Conservation (phyloP, 768 basidiomycete genomes). For the Lactarius evosmus region DNA sequence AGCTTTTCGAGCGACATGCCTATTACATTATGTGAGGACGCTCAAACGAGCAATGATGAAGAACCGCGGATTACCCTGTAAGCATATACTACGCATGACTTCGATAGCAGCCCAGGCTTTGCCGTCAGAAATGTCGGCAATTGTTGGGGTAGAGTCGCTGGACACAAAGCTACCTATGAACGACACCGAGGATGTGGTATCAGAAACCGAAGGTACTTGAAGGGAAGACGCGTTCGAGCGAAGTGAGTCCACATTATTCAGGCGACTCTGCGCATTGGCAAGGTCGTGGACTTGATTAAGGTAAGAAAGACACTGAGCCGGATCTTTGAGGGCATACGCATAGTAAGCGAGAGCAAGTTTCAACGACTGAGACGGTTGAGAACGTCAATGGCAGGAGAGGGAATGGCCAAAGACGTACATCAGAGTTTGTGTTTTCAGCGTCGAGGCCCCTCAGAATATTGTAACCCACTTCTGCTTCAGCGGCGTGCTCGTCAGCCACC, state of each 20-base stretch:
- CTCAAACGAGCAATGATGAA: slow-evolving; percentile 3
- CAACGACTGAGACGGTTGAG: slow-evolving; percentile 49
- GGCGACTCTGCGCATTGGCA: slow-evolving; percentile 50
- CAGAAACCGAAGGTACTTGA: slow-evolving; percentile 37
- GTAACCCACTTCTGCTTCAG: slow-evolving; percentile 18
- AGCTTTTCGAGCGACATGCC: slow-evolving; percentile 76
- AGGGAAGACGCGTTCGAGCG: slow-evolving; percentile 41
- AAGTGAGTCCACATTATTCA: slow-evolving; percentile 44
- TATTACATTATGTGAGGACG: slow-evolving; percentile 32
- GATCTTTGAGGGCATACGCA: slow-evolving; percentile 70
- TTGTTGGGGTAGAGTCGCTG: slow-evolving; percentile 38
- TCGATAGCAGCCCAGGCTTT: slow-evolving; percentile 72
- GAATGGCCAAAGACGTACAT: slow-evolving; percentile 44
- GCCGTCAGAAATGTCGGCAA: slow-evolving; percentile 62
- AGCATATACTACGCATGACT: slow-evolving; percentile 68
- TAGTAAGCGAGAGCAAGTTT: slow-evolving; percentile 73
- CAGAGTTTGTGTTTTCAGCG: slow-evolving; percentile 29
- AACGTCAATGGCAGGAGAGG: slow-evolving; percentile 14
- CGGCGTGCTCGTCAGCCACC: slow-evolving; percentile 14
- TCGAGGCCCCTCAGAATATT: slow-evolving; percentile 24
- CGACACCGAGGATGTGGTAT: slow-evolving; percentile 42
- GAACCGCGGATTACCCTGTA: slow-evolving; percentile 56
- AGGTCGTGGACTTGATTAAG: slow-evolving; percentile 55
- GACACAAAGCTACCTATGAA: slow-evolving; percentile 51
- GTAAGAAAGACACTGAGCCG: slow-evolving; percentile 58